Percentiles rank a stretch among this genome's conserved stretches.
phyloP scores from a whole-genome alignment of 805 yeast genomes.

The Lipomyces mesembrius region DNA sequence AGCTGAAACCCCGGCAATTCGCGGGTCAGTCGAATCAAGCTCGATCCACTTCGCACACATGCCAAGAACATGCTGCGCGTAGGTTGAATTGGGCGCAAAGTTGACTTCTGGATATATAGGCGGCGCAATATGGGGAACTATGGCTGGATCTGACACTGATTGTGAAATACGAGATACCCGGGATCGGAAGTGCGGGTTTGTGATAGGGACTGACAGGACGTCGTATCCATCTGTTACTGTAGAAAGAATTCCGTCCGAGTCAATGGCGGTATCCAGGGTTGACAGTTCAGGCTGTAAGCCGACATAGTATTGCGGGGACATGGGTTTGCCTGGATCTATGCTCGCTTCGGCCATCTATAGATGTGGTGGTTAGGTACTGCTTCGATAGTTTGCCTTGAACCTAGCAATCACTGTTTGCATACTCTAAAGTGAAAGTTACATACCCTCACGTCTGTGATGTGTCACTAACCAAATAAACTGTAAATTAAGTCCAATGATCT shows the following conservation, averaged over 20 bases:
- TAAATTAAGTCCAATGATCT: not conserved
- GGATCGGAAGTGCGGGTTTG: constrained; percentile 24
- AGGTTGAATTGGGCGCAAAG: constrained; percentile 20
- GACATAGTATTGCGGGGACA: constrained; percentile 6
- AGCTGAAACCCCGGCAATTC: constrained; percentile 57
- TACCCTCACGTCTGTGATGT: not conserved
- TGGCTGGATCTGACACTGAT: not conserved
- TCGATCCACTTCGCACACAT: constrained; percentile 73
- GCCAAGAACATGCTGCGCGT: constrained; percentile 49
- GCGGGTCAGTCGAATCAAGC: constrained; percentile 57
- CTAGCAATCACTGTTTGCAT: too few species aligned
- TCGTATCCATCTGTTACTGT: constrained; percentile 30
- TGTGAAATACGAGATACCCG: constrained; percentile 20
- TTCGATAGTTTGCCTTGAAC: not conserved
- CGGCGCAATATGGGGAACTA: constrained; percentile 12
- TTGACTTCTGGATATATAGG: constrained; percentile 27
- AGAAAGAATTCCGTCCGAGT: constrained; percentile 15
- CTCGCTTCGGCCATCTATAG: not conserved
- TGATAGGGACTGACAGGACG: constrained; percentile 25
- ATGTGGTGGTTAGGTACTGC: not conserved
- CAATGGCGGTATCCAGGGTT: constrained; percentile 2
- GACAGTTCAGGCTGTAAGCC: constrained; percentile 28
- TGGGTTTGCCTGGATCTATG: not conserved
- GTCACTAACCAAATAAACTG: not conserved
- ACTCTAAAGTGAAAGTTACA: not conserved